A percentile compares a stretch with the other conserved stretches of the same genome.
phyloP scores from a whole-genome alignment of 805 yeast genomes.

The Teunomyces funiuensis region DNA sequence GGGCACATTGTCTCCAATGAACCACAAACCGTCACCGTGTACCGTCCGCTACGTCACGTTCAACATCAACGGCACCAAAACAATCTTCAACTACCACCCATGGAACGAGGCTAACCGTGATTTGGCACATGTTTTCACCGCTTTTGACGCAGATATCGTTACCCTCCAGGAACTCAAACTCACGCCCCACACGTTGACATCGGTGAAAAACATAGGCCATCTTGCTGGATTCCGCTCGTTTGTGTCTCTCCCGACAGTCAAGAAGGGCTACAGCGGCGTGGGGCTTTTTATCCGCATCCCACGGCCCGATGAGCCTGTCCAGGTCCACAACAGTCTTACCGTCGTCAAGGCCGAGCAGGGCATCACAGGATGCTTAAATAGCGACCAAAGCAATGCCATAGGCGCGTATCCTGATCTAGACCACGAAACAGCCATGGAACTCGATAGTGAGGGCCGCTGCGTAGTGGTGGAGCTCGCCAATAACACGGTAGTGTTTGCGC shows the following conservation, averaged over 20 bases:
- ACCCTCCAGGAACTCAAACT: conserved; percentile 85
- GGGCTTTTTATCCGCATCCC: conserved; percentile 72
- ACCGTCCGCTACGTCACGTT: conserved; percentile 60
- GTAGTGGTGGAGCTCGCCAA: conserved; percentile 70
- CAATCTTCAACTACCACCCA: conserved; percentile 79
- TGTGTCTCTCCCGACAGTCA: conserved; percentile 62
- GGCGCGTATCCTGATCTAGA: conserved; percentile 68
- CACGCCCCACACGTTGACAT: conserved; percentile 22
- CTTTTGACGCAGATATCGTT: conserved; percentile 70
- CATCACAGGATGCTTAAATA: conserved; percentile 57
- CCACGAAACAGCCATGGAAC: conserved; percentile 34
- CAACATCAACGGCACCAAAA: conserved; percentile 82
- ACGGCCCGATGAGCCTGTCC: conserved; percentile 39
- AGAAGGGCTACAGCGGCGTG: conserved; percentile 91
- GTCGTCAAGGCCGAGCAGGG: conserved; percentile 89
- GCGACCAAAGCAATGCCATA: conserved; percentile 29
- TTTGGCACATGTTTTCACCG: conserved; percentile 46
- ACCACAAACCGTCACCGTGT: neutral
- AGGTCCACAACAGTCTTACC: conserved; percentile 36
- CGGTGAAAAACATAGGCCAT: conserved; percentile 47
- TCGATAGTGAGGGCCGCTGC: conserved; percentile 87
- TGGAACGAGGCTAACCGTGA: conserved; percentile 57
- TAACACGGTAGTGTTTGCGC: conserved; percentile 58
- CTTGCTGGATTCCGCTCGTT: conserved; percentile 61
- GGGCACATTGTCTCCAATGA: no score